phyloP scores from a whole-genome alignment of 495 filamentous ascomycete genomes.

The Tuber melanosporum region DNA sequence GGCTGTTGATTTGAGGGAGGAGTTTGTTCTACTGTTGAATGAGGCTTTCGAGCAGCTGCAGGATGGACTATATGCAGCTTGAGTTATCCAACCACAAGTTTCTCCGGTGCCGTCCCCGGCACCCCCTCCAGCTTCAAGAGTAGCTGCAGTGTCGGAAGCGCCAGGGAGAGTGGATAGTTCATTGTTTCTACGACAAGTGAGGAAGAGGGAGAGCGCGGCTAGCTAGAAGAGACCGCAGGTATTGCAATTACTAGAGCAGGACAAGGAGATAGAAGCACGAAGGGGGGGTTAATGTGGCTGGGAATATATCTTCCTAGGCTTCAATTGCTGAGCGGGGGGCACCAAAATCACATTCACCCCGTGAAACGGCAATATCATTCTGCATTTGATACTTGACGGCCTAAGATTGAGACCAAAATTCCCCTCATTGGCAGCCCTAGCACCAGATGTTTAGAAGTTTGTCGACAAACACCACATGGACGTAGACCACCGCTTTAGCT shows the following conservation, averaged over 20 bases:
- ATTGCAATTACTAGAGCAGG: slow-evolving; percentile 58
- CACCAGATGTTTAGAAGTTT: slow-evolving; percentile 65
- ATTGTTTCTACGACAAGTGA: slow-evolving; percentile 49
- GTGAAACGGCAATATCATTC: slow-evolving; percentile 64
- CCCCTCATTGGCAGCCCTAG: slow-evolving; percentile 55
- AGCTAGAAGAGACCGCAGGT: slow-evolving; percentile 57
- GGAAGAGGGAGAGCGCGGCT: slow-evolving; percentile 51
- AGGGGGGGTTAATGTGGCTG: slow-evolving; percentile 43
- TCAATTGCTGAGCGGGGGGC: slow-evolving; percentile 1
- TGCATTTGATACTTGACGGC: slow-evolving; percentile 81
- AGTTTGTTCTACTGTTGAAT: slow-evolving; percentile 35
- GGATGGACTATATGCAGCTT: slow-evolving; percentile 17
- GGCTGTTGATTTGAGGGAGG: slow-evolving; percentile 32
- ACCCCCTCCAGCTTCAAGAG: slow-evolving; percentile 8
- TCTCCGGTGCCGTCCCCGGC: not conserved
- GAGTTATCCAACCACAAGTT: not conserved
- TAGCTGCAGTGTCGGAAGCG: slow-evolving; percentile 7
- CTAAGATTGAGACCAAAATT: slow-evolving; percentile 69
- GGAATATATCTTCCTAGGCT: not conserved
- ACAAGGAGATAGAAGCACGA: slow-evolving; percentile 57
- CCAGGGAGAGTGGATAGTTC: slow-evolving; percentile 20
- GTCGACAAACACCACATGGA: slow-evolving; percentile 51
- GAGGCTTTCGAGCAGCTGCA: slow-evolving; percentile 18
- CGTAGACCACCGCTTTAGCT: slow-evolving; percentile 57
- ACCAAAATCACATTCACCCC: slow-evolving; percentile 20